A percentile compares a stretch with the other conserved stretches of the same genome.
Evolutionary conservation across 305 asterid genomes (phyloP).

Genomic region (Withania somnifera): DNA sequence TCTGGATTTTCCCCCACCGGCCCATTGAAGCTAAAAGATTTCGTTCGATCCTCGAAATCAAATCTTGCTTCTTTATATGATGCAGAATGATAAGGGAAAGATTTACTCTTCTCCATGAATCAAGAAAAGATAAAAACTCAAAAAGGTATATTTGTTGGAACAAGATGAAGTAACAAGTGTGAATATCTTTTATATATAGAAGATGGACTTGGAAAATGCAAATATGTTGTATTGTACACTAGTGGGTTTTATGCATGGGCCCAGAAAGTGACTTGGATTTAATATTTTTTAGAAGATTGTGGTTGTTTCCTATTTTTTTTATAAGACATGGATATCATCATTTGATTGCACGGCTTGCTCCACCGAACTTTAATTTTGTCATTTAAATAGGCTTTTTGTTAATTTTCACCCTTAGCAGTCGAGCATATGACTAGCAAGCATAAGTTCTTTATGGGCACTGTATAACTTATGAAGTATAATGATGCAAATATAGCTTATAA

Average conservation of each 20-base stretch:
- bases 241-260: constrained; percentile 45
- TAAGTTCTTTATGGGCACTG: not conserved
- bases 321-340: not conserved
- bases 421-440: not conserved
- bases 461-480: not conserved
- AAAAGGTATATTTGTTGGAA: not conserved
- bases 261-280: constrained; percentile 37
- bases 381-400: too few species aligned
- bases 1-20: constrained; percentile 49
- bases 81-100: constrained; percentile 63
- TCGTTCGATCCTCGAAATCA: constrained; percentile 55
- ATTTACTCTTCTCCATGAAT: constrained; percentile 67
- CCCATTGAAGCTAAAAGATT: constrained; percentile 77
- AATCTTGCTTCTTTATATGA: constrained; percentile 56
- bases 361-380: too few species aligned
- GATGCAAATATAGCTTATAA: not conserved
- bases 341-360: not conserved
- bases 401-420: not conserved
- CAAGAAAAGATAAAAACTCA: not conserved
- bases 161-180: constrained; percentile 3
- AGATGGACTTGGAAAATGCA: constrained; percentile 6
- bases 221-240: constrained; percentile 21
- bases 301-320: not conserved
- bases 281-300: not conserved
- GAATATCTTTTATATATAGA: not conserved